Base-by-base conservation (phyloP, 1,284 basidiomycete genomes). In the Gomphus bonarii region DNA sequence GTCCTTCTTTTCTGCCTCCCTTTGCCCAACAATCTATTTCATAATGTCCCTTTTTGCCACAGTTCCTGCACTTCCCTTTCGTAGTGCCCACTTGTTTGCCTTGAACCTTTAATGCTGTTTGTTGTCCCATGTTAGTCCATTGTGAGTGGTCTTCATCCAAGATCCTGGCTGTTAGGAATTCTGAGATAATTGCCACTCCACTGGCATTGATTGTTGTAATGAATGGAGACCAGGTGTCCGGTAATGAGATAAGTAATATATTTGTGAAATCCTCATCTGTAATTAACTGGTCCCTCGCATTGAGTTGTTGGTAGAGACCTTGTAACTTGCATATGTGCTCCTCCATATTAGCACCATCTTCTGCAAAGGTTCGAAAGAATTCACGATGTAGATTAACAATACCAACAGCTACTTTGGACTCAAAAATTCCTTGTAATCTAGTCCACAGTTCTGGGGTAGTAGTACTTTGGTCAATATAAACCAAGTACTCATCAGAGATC, bases 11-110 rank as follows among this genome's bases (percentile, higher is more conserved):
- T 12, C 63, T 63, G 36, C 65, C 60, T 11, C 63, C 63, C 50
- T 59, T 59, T 25, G 47, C 58, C 62, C 63, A 61, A 53, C 65
- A 65, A 43, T 64, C 56, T 42, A 61, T 58, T 44, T 61, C 63
- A 44, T 64, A 54, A 53, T 67, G 66, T 1, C 66, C 66, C 31
- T 59, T 59, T 46, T 63, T 63, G 36, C 60, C 56, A 59, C 67
- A 68, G 57, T 65, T 66, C 56, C 57, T 59, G 61, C 66, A 65
- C 51, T 60, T 61, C 20, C 54, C 54, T 50, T 61, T 54, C 3
- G 33, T 53, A 9, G 51, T 35, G 25, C 51, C 25, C 3, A 5
- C 25, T 28, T 3, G 25, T 28, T 28, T 28, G 5, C 5, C 25
- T 40, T 40, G 33, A 7, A 35, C 33, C 8, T 18, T 40, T 3